Base-by-base conservation (phyloP, 441 rosid genomes). In the Jatropha multifida region DNA sequence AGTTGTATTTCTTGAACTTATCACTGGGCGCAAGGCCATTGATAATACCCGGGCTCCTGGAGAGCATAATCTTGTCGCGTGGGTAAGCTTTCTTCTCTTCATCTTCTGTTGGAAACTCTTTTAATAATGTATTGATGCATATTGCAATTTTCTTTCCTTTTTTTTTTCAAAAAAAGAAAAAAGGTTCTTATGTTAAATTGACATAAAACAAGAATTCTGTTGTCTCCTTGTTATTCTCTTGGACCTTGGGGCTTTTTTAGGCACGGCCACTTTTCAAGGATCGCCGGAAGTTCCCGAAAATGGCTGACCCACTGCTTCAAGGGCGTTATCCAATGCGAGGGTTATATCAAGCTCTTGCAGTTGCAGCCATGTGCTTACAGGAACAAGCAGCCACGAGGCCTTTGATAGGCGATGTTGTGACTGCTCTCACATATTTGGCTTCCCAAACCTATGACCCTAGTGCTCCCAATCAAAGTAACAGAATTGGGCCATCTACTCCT, bases 311-410 rank as follows among this genome's bases (percentile, higher is more conserved):
- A 12, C 79, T 85, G 5, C 90, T 95, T 69, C 96, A 92, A 89
- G 97, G 99, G 15, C 86, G 80, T 61, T 95, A 95, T 77, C 99
- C 99, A 26, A 90, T 92, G 89, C 89, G 99, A 82, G 99, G 98
- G 62, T 79, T 95, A 15, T 95, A 95, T 83, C 99, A 95, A 87
- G 99, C 99, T 55, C 96, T 95, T 70, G 99, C 99, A 12, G 97
- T 95, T 51, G 96, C 99, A 68, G 98, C 99, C 54, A 93, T 95
- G 98, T 95, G 99, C 82, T 85, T 95, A 75, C 99, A 95, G 79
- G 99, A 95, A 76, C 98, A 95, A 81, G 99, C 99, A 46, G 97
- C 96, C 40, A 93, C 98, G 15, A 92, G 99, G 82, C 99, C 99
- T 17, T 82, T 95, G 56, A 93, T 95, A 1, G 99, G 99, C 0